Evolutionary conservation across 2,329 filamentous ascomycete species (phyloP).

Genomic region (Trichoderma atroviride): DNA sequence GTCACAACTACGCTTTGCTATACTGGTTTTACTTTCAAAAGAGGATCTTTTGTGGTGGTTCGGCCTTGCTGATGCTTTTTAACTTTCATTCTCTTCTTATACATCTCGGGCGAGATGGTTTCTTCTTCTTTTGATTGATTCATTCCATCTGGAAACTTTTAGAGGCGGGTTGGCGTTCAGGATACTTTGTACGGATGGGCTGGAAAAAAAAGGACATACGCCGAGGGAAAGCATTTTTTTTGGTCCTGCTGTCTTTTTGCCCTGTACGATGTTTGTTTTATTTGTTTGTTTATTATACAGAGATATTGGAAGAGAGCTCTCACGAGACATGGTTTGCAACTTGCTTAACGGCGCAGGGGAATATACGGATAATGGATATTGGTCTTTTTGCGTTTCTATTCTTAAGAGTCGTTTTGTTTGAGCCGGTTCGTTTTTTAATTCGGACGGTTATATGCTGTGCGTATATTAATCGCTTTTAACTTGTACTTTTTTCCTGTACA

Average conservation of each 20-base stretch:
- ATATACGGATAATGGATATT: neutral
- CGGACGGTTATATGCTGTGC: neutral
- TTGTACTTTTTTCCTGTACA: neutral
- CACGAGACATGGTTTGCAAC: conserved; percentile 25
- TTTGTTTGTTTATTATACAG: conserved; percentile 15
- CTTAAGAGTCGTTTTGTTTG: neutral
- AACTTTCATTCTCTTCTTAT: neutral
- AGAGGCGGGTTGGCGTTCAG: conserved; percentile 20
- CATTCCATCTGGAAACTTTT: neutral
- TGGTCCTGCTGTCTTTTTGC: neutral
- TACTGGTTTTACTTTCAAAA: neutral
- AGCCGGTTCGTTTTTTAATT: neutral
- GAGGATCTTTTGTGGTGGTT: neutral
- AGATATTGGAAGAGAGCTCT: conserved; percentile 25
- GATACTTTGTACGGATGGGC: conserved; percentile 12
- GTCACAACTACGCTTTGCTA: neutral
- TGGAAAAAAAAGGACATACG: neutral
- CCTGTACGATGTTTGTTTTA: neutral
- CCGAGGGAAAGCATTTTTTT: too few relatives aligned
- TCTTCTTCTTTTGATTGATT: neutral
- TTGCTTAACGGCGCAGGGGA: neutral
- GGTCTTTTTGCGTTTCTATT: neutral
- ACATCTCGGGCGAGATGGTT: neutral
- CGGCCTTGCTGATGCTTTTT: neutral
- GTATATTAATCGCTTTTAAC: neutral